These are phyloP conservation scores for Leersia perrieri DNA, from an alignment of 176 grass and related monocot genomes.

Conservation along the genomic window DNA sequence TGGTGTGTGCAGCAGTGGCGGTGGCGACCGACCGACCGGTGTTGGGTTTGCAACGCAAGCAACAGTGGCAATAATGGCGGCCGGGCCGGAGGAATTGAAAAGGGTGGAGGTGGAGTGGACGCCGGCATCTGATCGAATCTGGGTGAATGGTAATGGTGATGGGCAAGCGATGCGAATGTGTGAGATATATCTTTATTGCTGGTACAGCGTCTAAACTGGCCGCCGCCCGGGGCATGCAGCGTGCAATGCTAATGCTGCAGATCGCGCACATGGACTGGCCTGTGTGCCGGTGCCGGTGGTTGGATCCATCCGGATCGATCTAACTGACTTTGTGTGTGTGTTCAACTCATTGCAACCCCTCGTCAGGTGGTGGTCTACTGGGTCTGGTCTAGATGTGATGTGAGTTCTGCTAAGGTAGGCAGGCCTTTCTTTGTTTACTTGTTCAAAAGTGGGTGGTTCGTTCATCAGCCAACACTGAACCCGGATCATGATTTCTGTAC, in stretches of 20 bases:
- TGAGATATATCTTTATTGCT: not conserved
- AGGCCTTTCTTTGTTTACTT: not conserved
- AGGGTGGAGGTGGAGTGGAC: constrained; percentile 3
- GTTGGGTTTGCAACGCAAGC: not conserved
- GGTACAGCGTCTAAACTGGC: not conserved
- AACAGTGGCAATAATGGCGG: not conserved
- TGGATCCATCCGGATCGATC: not conserved
- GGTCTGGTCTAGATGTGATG: not conserved
- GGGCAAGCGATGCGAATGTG: not conserved
- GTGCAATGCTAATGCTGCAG: not conserved
- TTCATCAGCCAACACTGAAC: not conserved
- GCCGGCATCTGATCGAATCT: constrained; percentile 12
- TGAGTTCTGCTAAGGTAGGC: not conserved
- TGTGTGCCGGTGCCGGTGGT: not conserved
- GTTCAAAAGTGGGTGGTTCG: not conserved
- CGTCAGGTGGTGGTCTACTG: not conserved
- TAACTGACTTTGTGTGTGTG: not conserved
- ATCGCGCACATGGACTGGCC: not conserved
- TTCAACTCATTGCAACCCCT: not conserved
- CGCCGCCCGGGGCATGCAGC: not conserved
- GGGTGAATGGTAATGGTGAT: no score
- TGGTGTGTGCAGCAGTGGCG: not conserved
- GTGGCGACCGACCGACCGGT: constrained; percentile 16
- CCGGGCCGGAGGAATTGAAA: not conserved
- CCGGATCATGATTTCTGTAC: not conserved